A percentile compares a stretch with the other conserved stretches of the same genome.
Conservation (phyloP, 1,284 basidiomycete genomes). For the Cerioporus squamosus region DNA sequence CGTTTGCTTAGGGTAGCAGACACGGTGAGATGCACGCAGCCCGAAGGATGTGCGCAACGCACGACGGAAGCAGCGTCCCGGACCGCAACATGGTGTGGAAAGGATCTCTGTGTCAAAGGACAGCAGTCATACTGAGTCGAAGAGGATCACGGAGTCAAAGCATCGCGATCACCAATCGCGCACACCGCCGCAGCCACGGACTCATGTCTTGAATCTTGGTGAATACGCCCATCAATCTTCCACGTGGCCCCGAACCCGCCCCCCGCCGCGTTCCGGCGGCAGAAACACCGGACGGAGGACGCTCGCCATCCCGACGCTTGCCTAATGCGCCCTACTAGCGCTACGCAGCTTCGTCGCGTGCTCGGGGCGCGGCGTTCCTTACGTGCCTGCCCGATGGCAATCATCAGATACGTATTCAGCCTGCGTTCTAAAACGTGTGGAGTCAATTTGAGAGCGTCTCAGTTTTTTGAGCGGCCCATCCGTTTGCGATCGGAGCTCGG, state of each 20-base stretch:
- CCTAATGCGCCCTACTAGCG: constrained; percentile 6
- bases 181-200: too few relatives aligned
- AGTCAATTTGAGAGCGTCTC: constrained; percentile 5
- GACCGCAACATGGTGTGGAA: neutral
- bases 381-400: constrained; percentile 15
- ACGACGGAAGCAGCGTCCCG: too few relatives aligned
- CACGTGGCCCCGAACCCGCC: constrained; percentile 4
- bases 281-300: neutral
- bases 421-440: neutral
- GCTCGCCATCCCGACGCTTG: constrained; percentile 16
- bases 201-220: neutral
- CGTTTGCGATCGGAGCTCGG: constrained; percentile 16
- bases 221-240: neutral
- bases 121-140: constrained; percentile 11
- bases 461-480: constrained; percentile 3
- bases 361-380: constrained; percentile 14
- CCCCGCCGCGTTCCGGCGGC: constrained; percentile 16
- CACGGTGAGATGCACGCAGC: too few relatives aligned
- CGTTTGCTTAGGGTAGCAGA: too few relatives aligned
- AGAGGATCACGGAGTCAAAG: constrained; percentile 4
- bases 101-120: neutral
- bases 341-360: neutral
- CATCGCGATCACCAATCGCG: neutral
- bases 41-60: too few relatives aligned
- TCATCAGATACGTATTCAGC: constrained; percentile 1